Conservation (phyloP, 2,329 filamentous ascomycete species). For the Ceratocystis cacaofunesta region DNA sequence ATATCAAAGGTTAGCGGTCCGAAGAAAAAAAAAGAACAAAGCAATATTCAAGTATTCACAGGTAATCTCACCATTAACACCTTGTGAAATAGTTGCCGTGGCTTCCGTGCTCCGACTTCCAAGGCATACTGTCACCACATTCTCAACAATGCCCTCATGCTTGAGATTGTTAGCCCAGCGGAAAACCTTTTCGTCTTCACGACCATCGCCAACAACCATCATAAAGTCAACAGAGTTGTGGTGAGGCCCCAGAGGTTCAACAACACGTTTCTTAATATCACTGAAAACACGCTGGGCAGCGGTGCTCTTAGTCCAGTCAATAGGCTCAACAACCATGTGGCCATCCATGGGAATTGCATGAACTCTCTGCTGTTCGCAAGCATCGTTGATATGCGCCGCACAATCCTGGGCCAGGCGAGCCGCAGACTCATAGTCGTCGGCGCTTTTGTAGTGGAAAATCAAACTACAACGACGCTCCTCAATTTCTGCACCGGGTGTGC, state of each 20-base stretch:
- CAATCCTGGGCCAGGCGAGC: conserved; percentile 74
- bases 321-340: conserved; percentile 69
- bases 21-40: conserved; percentile 5
- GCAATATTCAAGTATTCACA: neutral
- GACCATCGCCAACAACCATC: conserved; percentile 76
- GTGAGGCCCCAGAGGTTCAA: conserved; percentile 18
- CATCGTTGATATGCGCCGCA: conserved; percentile 88
- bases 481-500: conserved; percentile 73
- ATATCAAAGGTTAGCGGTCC: neutral
- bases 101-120: conserved; percentile 82
- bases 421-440: conserved; percentile 36
- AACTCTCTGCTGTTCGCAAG: conserved; percentile 68
- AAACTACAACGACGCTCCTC: conserved; percentile 86
- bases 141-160: conserved; percentile 41
- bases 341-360: conserved; percentile 71
- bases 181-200: conserved; percentile 88
- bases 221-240: conserved; percentile 59
- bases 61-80: conserved; percentile 61
- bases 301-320: conserved; percentile 75
- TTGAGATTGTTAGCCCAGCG: conserved; percentile 76
- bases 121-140: conserved; percentile 74
- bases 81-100: conserved; percentile 70
- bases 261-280: conserved; percentile 22
- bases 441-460: conserved; percentile 21
- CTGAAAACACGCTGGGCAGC: conserved; percentile 63